phyloP scores from a whole-genome alignment of 2,329 filamentous ascomycete genomes.

The Gliomastix tumulicola region DNA sequence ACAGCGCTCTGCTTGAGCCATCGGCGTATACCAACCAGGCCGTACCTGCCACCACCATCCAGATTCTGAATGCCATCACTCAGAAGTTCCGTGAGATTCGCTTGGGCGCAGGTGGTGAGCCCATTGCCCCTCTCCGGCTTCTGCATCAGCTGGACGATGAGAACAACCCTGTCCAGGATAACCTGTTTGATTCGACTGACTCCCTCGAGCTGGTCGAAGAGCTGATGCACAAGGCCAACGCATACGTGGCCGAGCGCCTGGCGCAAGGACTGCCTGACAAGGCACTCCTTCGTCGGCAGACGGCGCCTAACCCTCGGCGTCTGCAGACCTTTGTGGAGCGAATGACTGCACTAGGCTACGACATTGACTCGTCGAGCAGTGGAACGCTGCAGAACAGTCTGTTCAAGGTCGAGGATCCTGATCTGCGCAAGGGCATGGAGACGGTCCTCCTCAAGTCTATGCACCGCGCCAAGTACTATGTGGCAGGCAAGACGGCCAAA shows the following conservation, averaged over 20 bases:
- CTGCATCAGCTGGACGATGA: constrained; percentile 95
- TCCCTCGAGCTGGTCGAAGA: constrained; percentile 94
- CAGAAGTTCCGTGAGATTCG: constrained; percentile 88
- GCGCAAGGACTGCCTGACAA: constrained; percentile 77
- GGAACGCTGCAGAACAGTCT: constrained; percentile 89
- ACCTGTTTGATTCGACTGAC: constrained; percentile 86
- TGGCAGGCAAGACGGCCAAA: constrained; percentile 71
- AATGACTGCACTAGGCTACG: constrained; percentile 86
- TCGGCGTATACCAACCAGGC: constrained; percentile 56
- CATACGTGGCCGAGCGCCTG: constrained; percentile 80
- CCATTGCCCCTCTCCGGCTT: constrained; percentile 79
- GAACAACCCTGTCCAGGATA: constrained; percentile 93
- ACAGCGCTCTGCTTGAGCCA: constrained; percentile 65
- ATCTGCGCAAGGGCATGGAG: constrained; percentile 96
- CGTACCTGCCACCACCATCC: constrained; percentile 68
- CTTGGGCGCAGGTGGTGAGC: constrained; percentile 70
- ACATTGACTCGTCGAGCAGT: constrained; percentile 84
- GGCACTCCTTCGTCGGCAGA: constrained; percentile 83
- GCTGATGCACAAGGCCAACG: constrained; percentile 87
- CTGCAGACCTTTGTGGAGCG: constrained; percentile 87
- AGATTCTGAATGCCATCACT: constrained; percentile 72
- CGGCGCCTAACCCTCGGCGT: constrained; percentile 77
- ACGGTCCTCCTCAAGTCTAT: constrained; percentile 91
- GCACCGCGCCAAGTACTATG: constrained; percentile 92
- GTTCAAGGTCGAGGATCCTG: constrained; percentile 83